These are phyloP conservation scores for Diaporthe citri DNA, from an alignment of 2,329 filamentous ascomycete genomes.

Conservation along the genomic window DNA sequence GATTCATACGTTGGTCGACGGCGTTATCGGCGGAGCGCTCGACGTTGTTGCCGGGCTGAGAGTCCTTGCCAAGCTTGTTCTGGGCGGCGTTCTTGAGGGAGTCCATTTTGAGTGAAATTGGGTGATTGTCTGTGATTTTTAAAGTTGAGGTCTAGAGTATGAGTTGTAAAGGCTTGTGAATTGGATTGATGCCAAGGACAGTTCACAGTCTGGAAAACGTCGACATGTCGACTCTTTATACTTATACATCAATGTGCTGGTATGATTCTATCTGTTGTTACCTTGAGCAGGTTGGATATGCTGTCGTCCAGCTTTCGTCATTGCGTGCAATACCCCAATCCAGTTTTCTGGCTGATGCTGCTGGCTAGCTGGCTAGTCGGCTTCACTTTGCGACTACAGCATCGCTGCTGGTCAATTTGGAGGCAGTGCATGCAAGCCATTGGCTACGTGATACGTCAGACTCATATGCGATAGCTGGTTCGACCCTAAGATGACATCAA, in stretches of 20 bases:
- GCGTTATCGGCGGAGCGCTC: conserved; percentile 41
- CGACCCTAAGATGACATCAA: conserved; percentile 35
- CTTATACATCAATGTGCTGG: not conserved
- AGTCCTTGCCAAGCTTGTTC: conserved; percentile 40
- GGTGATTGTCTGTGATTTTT: not conserved
- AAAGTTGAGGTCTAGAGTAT: not conserved
- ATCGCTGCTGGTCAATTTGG: not conserved
- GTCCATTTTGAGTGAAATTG: conserved; percentile 22
- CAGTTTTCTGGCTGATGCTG: not conserved
- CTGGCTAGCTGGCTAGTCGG: not conserved
- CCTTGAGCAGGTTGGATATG: not conserved
- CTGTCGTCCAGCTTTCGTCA: not conserved
- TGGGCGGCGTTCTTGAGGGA: conserved; percentile 36
- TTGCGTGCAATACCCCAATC: not conserved
- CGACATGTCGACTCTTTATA: not conserved
- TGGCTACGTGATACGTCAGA: conserved; percentile 28
- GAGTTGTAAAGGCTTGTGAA: not conserved
- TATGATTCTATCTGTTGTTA: not conserved
- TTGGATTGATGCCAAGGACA: not conserved
- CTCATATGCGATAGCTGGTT: not conserved
- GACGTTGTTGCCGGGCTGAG: conserved; percentile 41
- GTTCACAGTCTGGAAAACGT: not conserved
- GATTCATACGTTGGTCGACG: conserved; percentile 40
- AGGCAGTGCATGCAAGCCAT: not conserved
- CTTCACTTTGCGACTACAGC: not conserved